Conservation (phyloP, 768 basidiomycete genomes). For the Tylopilus vinaceipallidus region DNA sequence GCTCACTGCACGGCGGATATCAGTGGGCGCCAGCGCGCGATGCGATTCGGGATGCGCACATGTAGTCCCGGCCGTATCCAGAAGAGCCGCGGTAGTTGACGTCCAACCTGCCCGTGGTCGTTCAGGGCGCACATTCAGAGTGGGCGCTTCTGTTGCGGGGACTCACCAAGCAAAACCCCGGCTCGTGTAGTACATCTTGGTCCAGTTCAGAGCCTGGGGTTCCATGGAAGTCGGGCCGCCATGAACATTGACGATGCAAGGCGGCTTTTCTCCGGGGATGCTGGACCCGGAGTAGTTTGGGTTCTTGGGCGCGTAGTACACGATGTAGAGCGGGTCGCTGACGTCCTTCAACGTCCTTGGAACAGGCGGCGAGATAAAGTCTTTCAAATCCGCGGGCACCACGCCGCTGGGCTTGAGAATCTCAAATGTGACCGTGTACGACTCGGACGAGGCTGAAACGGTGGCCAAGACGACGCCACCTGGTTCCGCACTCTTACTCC, state of each 20-base stretch:
- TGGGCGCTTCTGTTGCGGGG: background rate
- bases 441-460: conserved; percentile 10
- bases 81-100: conserved; percentile 77
- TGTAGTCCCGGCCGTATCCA: conserved; percentile 68
- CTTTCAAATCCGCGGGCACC: background rate
- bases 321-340: conserved; percentile 42
- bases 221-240: conserved; percentile 64
- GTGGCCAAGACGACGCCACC: conserved; percentile 10
- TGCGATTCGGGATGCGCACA: conserved; percentile 26
- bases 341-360: conserved; percentile 1
- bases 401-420: conserved; percentile 16
- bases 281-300: conserved; percentile 47
- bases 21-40: background rate
- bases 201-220: conserved; percentile 47
- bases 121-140: background rate
- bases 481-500: background rate
- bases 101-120: conserved; percentile 47
- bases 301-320: conserved; percentile 64
- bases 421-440: background rate
- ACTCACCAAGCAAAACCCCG: conserved; percentile 67
- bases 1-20: conserved; percentile 37
- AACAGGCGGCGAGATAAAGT: conserved; percentile 13
- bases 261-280: conserved; percentile 52
- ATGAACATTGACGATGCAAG: conserved; percentile 61
- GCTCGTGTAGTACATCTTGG: conserved; percentile 61